Evolutionary conservation across 169 alveolate genomes (phyloP), one percentile per base, ranked within the genome.

Genomic region (Theileria equi): DNA sequence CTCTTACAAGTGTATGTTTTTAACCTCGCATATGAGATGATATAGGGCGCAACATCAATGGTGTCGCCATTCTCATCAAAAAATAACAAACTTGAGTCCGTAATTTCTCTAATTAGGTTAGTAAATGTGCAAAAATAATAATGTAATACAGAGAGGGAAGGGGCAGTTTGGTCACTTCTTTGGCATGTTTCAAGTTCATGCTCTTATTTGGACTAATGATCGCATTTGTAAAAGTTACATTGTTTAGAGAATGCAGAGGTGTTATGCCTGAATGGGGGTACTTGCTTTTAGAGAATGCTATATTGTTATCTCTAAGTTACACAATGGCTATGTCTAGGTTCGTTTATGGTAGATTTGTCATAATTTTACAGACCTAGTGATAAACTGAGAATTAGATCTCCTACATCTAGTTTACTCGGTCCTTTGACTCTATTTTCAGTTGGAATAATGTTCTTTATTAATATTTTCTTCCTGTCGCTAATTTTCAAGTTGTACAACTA

Each of bases 31-130:
- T n/a, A 5, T 8, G n/a, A 11, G 4, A 10, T 13, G 34, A 45
- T 44, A 1, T 63, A 62, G 82, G 91, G 89, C 31, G 94, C 91
- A 36, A 90, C 95, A 1, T 92, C 97, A 0, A 87, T 93, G 61
- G 96, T 93, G 4, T 91, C 97, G 5, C 95, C 96, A 2, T 93
- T 93, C 72, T 89, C 94, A 32, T 86, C 94, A 45, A 79, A 73
- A 43, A 88, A 78, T 49, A 90, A 91, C 36, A 88, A 91, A 60
- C 64, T 92, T 69, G 83, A 89, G 67, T 87, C 95, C 26, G 91
- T 92, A 29, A 85, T 90, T 49, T 89, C 84, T 49, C 57, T 92
- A 26, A 73, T 91, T 71, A 73, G 90, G 69, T 68, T 17, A 3
- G 64, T 13, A 1, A 5, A 0, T 1, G 16, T 2, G 3, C 34